Percentiles rank a stretch among this genome's conserved stretches.
Evolutionary conservation across 176 grass and related monocot genomes (phyloP).

Genomic region (Ensete ventricosum): DNA sequence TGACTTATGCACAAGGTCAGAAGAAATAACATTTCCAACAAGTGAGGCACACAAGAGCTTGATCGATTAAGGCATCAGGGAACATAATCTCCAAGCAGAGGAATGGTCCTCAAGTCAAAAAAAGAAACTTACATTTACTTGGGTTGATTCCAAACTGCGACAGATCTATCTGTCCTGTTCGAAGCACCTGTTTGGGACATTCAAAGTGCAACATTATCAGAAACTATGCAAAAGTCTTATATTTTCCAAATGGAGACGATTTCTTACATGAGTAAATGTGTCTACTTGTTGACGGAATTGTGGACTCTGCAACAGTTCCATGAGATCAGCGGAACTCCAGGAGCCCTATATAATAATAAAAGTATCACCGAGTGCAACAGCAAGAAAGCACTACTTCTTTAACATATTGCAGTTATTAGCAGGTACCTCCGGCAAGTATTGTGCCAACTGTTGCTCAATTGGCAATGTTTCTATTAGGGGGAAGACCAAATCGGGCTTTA

Average conservation of each 20-base stretch:
- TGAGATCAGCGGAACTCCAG: conserved; percentile 61
- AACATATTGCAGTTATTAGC: conserved; percentile 27
- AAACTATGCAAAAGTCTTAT: conserved; percentile 3
- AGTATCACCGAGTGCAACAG: conserved; percentile 7
- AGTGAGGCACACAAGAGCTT: not conserved
- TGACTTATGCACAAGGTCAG: no score
- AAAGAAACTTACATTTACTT: conserved; percentile 63
- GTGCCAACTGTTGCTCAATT: conserved; percentile 46
- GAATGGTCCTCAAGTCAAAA: not conserved
- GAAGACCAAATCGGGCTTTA: conserved; percentile 80
- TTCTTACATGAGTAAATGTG: conserved; percentile 75
- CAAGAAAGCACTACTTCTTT: conserved; percentile 21
- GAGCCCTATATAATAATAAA: conserved; percentile 58
- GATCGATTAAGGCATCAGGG: not conserved
- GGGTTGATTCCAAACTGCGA: conserved; percentile 87
- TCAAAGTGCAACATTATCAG: conserved; percentile 18
- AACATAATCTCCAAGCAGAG: not conserved
- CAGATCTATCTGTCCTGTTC: conserved; percentile 84
- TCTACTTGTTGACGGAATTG: conserved; percentile 91
- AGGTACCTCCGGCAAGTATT: conserved; percentile 39
- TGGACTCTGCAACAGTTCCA: conserved; percentile 86
- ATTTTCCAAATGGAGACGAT: conserved; percentile 9
- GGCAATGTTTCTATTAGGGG: conserved; percentile 66
- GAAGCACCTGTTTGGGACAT: conserved; percentile 52
- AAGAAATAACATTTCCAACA: no score